These are phyloP conservation scores for Chlamydomonas asymmetrica DNA, from an alignment of 139 green algal species.

Conservation along the genomic window DNA sequence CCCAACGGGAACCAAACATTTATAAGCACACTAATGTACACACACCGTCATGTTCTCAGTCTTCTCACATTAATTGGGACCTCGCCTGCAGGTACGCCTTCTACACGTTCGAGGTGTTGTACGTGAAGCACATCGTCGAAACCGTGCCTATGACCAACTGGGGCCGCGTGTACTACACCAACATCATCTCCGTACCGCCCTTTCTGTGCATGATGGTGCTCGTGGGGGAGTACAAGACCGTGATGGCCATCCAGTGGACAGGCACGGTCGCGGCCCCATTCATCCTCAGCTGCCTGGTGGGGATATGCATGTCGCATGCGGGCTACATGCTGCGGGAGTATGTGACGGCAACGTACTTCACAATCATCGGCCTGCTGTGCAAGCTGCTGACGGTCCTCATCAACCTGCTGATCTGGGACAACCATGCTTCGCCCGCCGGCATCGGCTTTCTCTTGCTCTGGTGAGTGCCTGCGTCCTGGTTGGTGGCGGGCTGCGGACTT, in stretches of 20 bases:
- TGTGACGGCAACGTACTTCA: slow-evolving; percentile 71
- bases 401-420: slow-evolving; percentile 69
- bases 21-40: too few species aligned
- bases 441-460: slow-evolving; percentile 18
- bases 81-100: slow-evolving; percentile 50
- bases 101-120: slow-evolving; percentile 66
- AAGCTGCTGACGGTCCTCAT: slow-evolving; percentile 78
- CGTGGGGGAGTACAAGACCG: slow-evolving; percentile 38
- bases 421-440: slow-evolving; percentile 9
- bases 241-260: slow-evolving; percentile 59
- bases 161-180: slow-evolving; percentile 72
- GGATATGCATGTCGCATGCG: slow-evolving; percentile 68
- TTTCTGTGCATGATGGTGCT: slow-evolving; percentile 25
- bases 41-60: too few species aligned
- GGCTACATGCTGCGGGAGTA: slow-evolving; percentile 60
- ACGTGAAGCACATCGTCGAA: slow-evolving; percentile 71
- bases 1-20: too few species aligned
- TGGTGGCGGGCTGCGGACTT: too few species aligned
- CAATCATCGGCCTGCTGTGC: slow-evolving; percentile 76
- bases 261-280: slow-evolving; percentile 42
- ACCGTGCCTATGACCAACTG: slow-evolving; percentile 69
- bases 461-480: too few species aligned
- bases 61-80: too few species aligned
- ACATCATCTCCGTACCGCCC: slow-evolving; percentile 32
- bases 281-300: slow-evolving; percentile 54